Conservation (phyloP, 805 yeast genomes). For the Starmerella floricola region DNA sequence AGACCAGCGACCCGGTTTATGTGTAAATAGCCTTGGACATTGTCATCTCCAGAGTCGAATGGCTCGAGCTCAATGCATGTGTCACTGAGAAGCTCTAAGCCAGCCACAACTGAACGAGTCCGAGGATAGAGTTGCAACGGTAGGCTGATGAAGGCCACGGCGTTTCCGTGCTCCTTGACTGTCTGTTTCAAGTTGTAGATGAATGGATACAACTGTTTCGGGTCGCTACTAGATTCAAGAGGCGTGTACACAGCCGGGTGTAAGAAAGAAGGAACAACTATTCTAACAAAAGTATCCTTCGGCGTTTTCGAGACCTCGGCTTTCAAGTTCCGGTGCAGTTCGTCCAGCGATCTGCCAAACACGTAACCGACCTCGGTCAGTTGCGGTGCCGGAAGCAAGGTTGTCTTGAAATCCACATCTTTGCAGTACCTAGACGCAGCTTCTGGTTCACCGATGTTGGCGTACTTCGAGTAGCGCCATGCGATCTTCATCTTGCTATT, state of each 20-base stretch:
- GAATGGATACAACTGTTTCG: conserved; percentile 45
- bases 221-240: conserved; percentile 28
- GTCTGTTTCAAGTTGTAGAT: conserved; percentile 43
- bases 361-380: conserved; percentile 18
- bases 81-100: conserved; percentile 51
- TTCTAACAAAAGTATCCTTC: conserved; percentile 40
- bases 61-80: conserved; percentile 67
- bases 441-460: conserved; percentile 15
- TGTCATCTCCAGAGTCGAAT: conserved; percentile 47
- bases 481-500: conserved; percentile 58
- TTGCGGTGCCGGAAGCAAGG: conserved; percentile 19
- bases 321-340: conserved; percentile 35
- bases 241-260: conserved; percentile 67
- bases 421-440: conserved; percentile 22
- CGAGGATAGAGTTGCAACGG: conserved; percentile 59
- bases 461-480: conserved; percentile 68
- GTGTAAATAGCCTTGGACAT: conserved; percentile 58
- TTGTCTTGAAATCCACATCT: conserved; percentile 15
- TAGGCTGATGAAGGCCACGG: conserved; percentile 44
- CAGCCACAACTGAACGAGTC: conserved; percentile 35
- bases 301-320: conserved; percentile 29
- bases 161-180: conserved; percentile 39
- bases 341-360: conserved; percentile 17
- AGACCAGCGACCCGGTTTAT: conserved; percentile 58
- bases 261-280: conserved; percentile 63